These are phyloP conservation scores for Camellia lanceoleosa DNA, from an alignment of 148 eudicot genomes.

Conservation along the genomic window DNA sequence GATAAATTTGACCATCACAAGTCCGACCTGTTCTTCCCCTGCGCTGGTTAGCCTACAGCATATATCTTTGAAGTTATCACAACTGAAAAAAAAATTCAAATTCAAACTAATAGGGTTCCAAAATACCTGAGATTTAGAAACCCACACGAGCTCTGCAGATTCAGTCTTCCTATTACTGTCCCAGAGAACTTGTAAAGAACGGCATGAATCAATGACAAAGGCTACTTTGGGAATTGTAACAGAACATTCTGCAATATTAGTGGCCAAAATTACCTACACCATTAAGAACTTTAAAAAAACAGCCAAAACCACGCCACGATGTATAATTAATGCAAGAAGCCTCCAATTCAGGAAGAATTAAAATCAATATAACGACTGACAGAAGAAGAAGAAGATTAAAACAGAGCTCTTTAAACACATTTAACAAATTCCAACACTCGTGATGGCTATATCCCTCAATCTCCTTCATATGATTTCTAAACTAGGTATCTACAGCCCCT, in stretches of 20 bases:
- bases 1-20: slow-evolving; percentile 82
- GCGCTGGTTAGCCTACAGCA: slow-evolving; percentile 84
- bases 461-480: not conserved
- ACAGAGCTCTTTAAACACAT: not conserved
- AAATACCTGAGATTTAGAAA: slow-evolving; percentile 90
- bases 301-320: slow-evolving; percentile 13
- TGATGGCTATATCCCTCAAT: not conserved
- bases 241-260: slow-evolving; percentile 97
- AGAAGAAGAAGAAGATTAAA: not conserved
- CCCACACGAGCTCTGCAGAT: slow-evolving; percentile 77
- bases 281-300: slow-evolving; percentile 11
- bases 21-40: slow-evolving; percentile 96
- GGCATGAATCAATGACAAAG: slow-evolving; percentile 87
- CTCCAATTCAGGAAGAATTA: not conserved
- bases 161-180: slow-evolving; percentile 60
- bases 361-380: not conserved
- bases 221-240: slow-evolving; percentile 97
- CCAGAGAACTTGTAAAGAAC: slow-evolving; percentile 92
- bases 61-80: not conserved
- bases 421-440: not conserved
- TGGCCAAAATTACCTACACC: slow-evolving; percentile 90
- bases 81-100: not conserved
- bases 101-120: not conserved
- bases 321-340: not conserved
- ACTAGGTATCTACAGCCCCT: not conserved